A percentile compares a stretch with the other conserved stretches of the same genome.
Evolutionary conservation across 208 protist genomes (phyloP).

Genomic region (Leishmania tropica): DNA sequence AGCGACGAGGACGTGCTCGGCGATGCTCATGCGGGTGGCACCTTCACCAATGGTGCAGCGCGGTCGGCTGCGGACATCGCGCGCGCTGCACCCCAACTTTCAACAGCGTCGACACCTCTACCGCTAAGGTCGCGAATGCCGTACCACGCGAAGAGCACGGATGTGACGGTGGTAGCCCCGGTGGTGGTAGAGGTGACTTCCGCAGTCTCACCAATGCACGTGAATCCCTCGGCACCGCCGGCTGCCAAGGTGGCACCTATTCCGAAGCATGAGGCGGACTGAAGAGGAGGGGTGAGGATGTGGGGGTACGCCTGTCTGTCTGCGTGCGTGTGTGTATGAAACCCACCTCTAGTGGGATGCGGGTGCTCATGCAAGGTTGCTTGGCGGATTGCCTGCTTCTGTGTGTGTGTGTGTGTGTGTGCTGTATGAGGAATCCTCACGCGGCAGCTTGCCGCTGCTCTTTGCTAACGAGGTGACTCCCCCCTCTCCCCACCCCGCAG

Average conservation of each 20-base stretch:
- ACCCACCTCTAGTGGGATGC: too few species aligned
- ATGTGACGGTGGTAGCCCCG: conserved; percentile 15
- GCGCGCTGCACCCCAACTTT: neutral
- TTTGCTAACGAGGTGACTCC: neutral
- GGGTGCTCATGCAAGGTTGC: too few species aligned
- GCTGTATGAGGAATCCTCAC: too few species aligned
- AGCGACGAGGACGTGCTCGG: conserved; percentile 24
- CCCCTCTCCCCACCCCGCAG: neutral
- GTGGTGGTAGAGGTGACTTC: neutral
- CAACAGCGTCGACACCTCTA: neutral
- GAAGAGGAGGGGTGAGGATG: neutral
- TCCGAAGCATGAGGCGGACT: conserved; percentile 5
- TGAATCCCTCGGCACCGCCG: conserved; percentile 7
- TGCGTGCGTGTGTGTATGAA: too few species aligned
- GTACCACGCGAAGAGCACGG: conserved; percentile 5
- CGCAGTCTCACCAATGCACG: neutral
- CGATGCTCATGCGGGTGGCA: neutral
- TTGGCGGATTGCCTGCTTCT: too few species aligned
- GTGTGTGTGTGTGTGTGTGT: neutral
- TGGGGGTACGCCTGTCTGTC: neutral
- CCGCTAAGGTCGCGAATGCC: conserved; percentile 1
- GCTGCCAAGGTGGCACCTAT: conserved; percentile 15
- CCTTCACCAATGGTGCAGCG: neutral
- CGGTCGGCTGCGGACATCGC: neutral
- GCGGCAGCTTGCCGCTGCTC: neutral